These are phyloP conservation scores for Papiliotrema terrestris DNA, from an alignment of 1,284 basidiomycete genomes.

Conservation along the genomic window DNA sequence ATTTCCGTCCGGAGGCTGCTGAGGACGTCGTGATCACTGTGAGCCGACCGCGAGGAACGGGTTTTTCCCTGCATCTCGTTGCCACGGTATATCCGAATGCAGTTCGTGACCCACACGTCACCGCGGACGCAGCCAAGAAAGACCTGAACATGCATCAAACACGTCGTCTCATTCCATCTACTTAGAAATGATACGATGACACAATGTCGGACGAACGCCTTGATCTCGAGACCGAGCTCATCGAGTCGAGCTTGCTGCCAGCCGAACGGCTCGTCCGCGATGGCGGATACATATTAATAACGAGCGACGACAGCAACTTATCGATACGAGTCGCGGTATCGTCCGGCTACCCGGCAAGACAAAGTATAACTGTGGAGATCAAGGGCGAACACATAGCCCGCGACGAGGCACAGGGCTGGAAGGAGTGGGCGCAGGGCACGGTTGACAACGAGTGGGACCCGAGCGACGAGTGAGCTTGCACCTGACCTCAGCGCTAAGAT, in stretches of 20 bases:
- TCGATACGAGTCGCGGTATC: conserved; percentile 52
- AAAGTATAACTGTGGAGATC: conserved; percentile 20
- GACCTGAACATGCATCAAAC: background rate
- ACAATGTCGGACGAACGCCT: conserved; percentile 13
- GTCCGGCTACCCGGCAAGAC: conserved; percentile 22
- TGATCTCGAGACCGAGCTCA: conserved; percentile 38
- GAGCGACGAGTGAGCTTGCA: conserved; percentile 53
- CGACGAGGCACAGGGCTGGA: conserved; percentile 52
- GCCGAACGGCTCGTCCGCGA: conserved; percentile 54
- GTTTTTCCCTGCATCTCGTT: background rate
- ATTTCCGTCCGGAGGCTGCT: too few species aligned
- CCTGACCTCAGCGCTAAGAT: background rate
- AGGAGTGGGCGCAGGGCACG: conserved; percentile 51
- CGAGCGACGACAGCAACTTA: conserved; percentile 50
- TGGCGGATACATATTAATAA: conserved; percentile 26
- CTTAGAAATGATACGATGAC: background rate
- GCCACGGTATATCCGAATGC: too few species aligned
- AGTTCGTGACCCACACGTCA: too few species aligned
- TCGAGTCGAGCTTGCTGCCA: conserved; percentile 59
- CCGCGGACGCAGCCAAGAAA: too few species aligned
- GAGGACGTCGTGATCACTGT: too few species aligned
- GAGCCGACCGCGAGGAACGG: background rate
- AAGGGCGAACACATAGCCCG: conserved; percentile 53
- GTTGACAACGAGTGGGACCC: conserved; percentile 52
- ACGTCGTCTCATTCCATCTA: background rate